These are phyloP conservation scores for Parsonsia alboflavescens DNA, from an alignment of 257 asterid species.

Conservation along the genomic window DNA sequence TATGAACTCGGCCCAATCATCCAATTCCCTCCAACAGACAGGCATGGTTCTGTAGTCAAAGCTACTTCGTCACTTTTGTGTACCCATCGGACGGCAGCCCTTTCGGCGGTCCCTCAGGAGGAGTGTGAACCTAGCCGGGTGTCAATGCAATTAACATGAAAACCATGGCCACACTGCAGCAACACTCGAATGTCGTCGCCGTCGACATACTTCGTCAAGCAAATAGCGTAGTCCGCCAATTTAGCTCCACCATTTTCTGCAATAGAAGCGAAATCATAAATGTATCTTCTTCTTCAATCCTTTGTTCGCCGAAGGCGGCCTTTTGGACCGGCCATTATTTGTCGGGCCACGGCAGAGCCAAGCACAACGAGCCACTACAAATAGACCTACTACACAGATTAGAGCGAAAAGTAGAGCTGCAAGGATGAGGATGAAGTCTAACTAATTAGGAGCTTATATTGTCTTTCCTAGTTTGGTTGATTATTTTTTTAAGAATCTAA, in stretches of 20 bases:
- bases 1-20: no score
- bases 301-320: conserved; percentile 17
- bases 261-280: conserved; percentile 5
- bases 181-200: conserved; percentile 28
- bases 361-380: conserved; percentile 27
- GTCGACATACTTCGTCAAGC: conserved; percentile 20
- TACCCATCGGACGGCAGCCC: not conserved
- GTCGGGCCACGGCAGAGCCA: conserved; percentile 23
- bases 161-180: conserved; percentile 24
- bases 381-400: conserved; percentile 24
- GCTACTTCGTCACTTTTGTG: not conserved
- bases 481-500: no score
- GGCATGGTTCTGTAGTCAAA: not conserved
- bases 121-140: conserved; percentile 26
- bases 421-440: conserved; percentile 23
- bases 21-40: no score
- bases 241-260: not conserved
- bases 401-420: conserved; percentile 30
- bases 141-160: conserved; percentile 22
- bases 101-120: not conserved
- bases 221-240: conserved; percentile 19
- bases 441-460: no score
- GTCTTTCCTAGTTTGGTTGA: no score
- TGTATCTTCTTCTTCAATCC: conserved; percentile 28
- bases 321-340: not conserved